Evolutionary conservation across 176 grass and related monocot genomes (phyloP), one percentile per base, ranked within the genome.

Genomic region (Carex littledalei): DNA sequence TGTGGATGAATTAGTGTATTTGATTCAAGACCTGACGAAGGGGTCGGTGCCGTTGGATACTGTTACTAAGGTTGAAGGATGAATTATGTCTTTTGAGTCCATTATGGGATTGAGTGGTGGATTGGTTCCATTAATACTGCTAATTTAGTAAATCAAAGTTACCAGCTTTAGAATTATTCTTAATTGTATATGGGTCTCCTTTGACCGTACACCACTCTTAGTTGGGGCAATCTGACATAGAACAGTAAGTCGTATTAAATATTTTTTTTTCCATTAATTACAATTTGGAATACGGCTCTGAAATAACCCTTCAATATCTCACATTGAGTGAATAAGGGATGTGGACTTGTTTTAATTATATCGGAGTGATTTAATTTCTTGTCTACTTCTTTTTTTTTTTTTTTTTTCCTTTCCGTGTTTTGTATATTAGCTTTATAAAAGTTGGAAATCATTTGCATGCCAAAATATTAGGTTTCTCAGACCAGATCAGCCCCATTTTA

Each of bases 21-120:
- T 97, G 54, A 84, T 97, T 78, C 90, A 94, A 88, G 94, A 97
- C 70, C 86, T 94, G 47, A 74, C 82, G 0, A 35, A 86, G 47
- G 94, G 92, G 0, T 97, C 92, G 3, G 80, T 97, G 45, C 92
- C 94, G 9, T 94, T 94, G 83, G 94, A 94, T 63, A 64, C 94
- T 65, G 17, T 97, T 16, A 89, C 81, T 18, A 45, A 94, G 84
- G 88, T 97, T 34, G 88, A 94, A 84, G 94, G 94, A 8, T 74
- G 47, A 49, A 49, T 9, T 11, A 45, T 49, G 8, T 49, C 9
- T 49, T 49, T 49, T 49, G 37, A 70, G 15, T 72, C 18, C 6
- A 11, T 49, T 49, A 72, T 21, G 68, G 7, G 17, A 72, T 59
- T 80, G 2, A 41, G 5, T n/a, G 21, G 24, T 80, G 22, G 21